phyloP scores from a whole-genome alignment of 2,329 filamentous ascomycete species.

The Botrytis deweyae region DNA sequence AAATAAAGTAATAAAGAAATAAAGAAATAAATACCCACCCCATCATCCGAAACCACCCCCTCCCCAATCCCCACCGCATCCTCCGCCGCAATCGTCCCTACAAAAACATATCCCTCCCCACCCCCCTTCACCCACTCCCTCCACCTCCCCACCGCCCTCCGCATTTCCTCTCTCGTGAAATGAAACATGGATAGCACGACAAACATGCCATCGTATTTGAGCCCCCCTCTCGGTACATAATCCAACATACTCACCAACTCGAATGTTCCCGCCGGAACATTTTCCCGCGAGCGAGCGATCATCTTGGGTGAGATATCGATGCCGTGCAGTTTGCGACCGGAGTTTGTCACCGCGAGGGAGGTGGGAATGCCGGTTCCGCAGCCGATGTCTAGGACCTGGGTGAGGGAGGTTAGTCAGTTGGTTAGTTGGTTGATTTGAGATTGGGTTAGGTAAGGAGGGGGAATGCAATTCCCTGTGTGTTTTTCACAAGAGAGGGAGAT shows the following conservation, averaged over 20 bases:
- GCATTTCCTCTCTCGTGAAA: not conserved
- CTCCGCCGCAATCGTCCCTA: not conserved
- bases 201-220: not conserved
- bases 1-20: too few species aligned
- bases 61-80: not conserved
- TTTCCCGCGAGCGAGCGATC: not conserved
- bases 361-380: not conserved
- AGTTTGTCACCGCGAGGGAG: not conserved
- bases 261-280: not conserved
- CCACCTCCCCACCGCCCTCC: not conserved
- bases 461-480: too few species aligned
- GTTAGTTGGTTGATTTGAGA: too few species aligned
- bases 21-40: too few species aligned
- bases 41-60: not conserved
- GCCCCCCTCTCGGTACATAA: not conserved
- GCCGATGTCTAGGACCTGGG: not conserved
- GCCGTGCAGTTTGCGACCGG: not conserved
- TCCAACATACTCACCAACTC: not conserved
- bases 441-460: too few species aligned
- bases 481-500: too few species aligned
- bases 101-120: not conserved
- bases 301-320: not conserved
- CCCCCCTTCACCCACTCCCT: not conserved
- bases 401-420: not conserved
- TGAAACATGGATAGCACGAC: not conserved